Conservation (phyloP, 495 filamentous ascomycete species). For the Apiosordaria backusii region DNA sequence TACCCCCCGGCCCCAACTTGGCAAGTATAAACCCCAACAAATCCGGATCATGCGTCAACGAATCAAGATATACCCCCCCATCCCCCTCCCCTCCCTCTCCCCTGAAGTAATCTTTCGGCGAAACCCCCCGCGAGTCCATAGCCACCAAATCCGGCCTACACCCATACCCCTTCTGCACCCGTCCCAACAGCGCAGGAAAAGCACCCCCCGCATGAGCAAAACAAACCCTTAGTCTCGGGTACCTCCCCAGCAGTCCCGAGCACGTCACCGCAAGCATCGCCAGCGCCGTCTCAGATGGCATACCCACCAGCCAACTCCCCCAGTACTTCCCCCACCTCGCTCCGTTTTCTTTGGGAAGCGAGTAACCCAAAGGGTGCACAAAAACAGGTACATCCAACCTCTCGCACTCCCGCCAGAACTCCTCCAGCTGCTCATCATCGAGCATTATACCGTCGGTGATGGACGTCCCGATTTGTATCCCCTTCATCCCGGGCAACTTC, state of each 20-base stretch:
- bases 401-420: constrained; percentile 27
- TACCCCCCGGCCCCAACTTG: constrained; percentile 26
- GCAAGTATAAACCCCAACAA: constrained; percentile 25
- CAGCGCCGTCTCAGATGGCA: constrained; percentile 32
- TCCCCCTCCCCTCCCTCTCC: constrained; percentile 3
- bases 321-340: constrained; percentile 25
- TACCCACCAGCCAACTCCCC: constrained; percentile 29
- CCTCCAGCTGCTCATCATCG: constrained; percentile 18
- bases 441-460: constrained; percentile 21
- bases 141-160: constrained; percentile 32
- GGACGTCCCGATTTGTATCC: constrained; percentile 29
- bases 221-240: constrained; percentile 27
- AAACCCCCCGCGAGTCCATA: constrained; percentile 19
- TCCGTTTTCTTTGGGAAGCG: constrained; percentile 24
- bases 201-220: constrained; percentile 32
- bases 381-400: constrained; percentile 23
- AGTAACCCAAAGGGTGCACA: constrained; percentile 30
- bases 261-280: constrained; percentile 26
- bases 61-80: constrained; percentile 30
- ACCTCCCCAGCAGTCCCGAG: constrained; percentile 23
- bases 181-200: constrained; percentile 29
- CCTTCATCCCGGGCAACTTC: constrained; percentile 14
- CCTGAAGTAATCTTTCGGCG: constrained; percentile 23
- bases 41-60: constrained; percentile 28
- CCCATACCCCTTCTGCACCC: constrained; percentile 30